phyloP scores from a whole-genome alignment of 257 asterid species.

The Solanum arcanum region DNA sequence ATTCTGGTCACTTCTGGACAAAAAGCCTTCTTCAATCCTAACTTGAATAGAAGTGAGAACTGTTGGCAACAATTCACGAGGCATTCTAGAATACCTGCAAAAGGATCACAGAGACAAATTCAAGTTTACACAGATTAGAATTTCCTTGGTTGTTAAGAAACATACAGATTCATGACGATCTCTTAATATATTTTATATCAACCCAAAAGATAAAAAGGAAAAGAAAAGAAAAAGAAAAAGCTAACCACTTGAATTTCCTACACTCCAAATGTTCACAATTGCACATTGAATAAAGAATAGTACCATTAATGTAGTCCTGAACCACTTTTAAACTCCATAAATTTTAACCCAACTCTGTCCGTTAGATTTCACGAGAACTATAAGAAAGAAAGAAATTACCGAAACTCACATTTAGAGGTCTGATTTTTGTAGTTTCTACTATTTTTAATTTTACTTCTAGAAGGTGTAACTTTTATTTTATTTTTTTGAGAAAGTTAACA shows the following conservation, averaged over 20 bases:
- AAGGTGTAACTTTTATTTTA: neutral
- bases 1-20: constrained; percentile 53
- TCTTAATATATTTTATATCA: neutral
- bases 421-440: neutral
- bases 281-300: neutral
- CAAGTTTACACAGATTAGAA: constrained; percentile 1
- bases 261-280: neutral
- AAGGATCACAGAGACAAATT: constrained; percentile 7
- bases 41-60: constrained; percentile 57
- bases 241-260: neutral
- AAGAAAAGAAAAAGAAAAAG: neutral
- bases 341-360: neutral
- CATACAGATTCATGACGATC: neutral
- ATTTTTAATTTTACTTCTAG: neutral
- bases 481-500: no score
- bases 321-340: neutral
- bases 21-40: constrained; percentile 53
- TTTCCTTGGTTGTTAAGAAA: neutral
- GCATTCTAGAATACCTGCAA: constrained; percentile 82
- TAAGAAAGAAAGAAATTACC: neutral
- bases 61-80: constrained; percentile 54
- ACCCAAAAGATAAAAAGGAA: neutral
- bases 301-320: neutral
- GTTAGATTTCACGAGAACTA: neutral
- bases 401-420: neutral